Evolutionary conservation across 345 rosid genomes (phyloP), one percentile per base, ranked within the genome.

Genomic region (Pelargonium nanum): DNA sequence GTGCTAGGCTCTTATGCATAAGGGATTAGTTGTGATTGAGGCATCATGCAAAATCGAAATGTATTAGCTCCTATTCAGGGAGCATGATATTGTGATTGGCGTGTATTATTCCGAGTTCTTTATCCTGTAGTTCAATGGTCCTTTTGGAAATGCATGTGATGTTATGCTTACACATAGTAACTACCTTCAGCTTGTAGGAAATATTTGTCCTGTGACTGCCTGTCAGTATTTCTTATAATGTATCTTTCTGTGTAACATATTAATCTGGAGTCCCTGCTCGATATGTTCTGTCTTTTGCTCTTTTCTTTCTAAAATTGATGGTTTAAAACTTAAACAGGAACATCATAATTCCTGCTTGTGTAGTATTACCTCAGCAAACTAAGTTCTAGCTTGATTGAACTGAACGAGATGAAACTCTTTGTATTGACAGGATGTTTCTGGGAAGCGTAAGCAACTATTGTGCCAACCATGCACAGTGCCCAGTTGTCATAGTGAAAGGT

Each of bases 381-480:
- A 40, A 40, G 15, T 40, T 40, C 15, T 40, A 52, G 55, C 55
- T 17, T n/a, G 55, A 52, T 4, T 19, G 55, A 20, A 28, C 63
- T 62, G 57, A 64, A 52, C 1, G 4, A 15, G 64, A 24, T 52
- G 5, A 62, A 60, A 61, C 22, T 26, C 60, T 57, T 4, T 59
- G 63, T n/a, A n/a, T n/a, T n/a, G n/a, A n/a, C 75, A 85, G 96
- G 72, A 88, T 88, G 91, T 83, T 88, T 76, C 28, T 88, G 71
- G 96, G 96, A 75, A 88, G 96, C 62, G 91, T 88, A 66, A 88
- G 96, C 85, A 85, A 82, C 81, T 85, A 80, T 68, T 85, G 91
- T 61, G 58, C 87, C 80, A 88, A 80, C 73, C 81, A 81, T 48
- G 88, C 86, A 17, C 82, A 68, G 48, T 88, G 96, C 60, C 87